phyloP scores from a whole-genome alignment of 441 rosid genomes.

The Bocquillonia castaneifolia region DNA sequence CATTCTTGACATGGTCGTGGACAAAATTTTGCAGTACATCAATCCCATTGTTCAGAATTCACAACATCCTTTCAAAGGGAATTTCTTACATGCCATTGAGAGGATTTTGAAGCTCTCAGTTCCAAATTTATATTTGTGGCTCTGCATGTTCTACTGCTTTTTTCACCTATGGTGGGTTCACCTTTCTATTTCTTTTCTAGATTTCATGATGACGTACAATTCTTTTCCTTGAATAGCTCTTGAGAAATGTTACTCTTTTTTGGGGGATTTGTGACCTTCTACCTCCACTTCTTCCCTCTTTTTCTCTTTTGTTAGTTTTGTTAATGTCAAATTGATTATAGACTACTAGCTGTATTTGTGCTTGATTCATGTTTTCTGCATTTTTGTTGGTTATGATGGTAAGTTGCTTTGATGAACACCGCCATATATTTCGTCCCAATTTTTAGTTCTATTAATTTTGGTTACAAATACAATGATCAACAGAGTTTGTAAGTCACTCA shows the following conservation, averaged over 20 bases:
- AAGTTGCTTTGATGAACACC: neutral
- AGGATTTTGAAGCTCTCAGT: conserved; percentile 97
- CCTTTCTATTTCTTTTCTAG: conserved; percentile 2
- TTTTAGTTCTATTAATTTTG: neutral
- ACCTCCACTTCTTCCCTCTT: too few species aligned
- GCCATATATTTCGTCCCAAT: neutral
- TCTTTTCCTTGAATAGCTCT: too few species aligned
- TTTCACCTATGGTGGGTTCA: conserved; percentile 85
- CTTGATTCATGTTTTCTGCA: neutral
- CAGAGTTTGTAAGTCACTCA: neutral
- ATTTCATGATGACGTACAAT: neutral
- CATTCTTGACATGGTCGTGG: conserved; percentile 31
- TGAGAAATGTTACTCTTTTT: too few species aligned
- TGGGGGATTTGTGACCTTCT: too few species aligned
- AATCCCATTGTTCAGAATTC: conserved; percentile 95
- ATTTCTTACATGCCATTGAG: conserved; percentile 77
- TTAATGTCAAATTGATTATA: neutral
- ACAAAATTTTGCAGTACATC: conserved; percentile 72
- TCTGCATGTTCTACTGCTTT: conserved; percentile 99
- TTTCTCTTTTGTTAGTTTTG: neutral
- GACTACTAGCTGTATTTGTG: neutral
- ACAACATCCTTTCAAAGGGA: conserved; percentile 90
- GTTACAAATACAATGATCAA: conserved; percentile 2
- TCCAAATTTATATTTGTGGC: conserved; percentile 96
- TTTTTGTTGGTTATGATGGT: neutral